Evolutionary conservation across 1,284 basidiomycete genomes (phyloP), one percentile per base, ranked within the genome.

Genomic region (Ganoderma lucidum): DNA sequence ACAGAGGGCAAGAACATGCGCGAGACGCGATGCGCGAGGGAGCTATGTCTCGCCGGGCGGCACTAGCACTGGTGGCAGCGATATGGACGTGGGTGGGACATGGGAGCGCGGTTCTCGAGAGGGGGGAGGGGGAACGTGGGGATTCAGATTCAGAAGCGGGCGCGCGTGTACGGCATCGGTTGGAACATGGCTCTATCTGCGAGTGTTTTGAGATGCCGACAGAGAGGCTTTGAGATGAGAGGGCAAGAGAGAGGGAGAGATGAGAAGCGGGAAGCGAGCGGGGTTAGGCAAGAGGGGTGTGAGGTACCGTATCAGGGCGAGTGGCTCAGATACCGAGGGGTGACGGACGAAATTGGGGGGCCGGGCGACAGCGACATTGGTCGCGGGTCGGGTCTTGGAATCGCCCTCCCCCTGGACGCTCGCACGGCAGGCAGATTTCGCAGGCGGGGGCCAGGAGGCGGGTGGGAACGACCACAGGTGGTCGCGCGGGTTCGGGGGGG

Each of bases 171-270:
- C 32, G 56, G 56, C 32, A 59, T 39, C 56, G 56, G 56, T 39
- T 37, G 56, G 56, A 59, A 59, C 56, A 37, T 59, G 35, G n/a
- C 15, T 58, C n/a, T 28, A 14, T 51, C 23, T 35, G 28, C 15
- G 55, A 19, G 19, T 56, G 55, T 35, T 56, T 56, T 56, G 55
- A 56, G 55, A 56, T 56, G 35, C 35, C 58, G 58, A 59, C 58
- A n/a, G 15, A 32, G 15, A 35, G 28, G 15, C 17, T 35, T 15
- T 19, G 30, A 37, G 32, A 28, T 15, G 35, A 9, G 35, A 35
- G 23, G 23, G 23, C 23, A 23, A 23, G 23, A 23, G 23, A 23
- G 23, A 35, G 28, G 15, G 28, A 35, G 59, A 41, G 12, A 6
- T 39, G 30, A 35, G 35, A 35, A 32, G 35, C 37, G n/a, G 17